These are phyloP conservation scores for Hydnomerulius pinastri DNA, from an alignment of 768 basidiomycete species.

Conservation along the genomic window DNA sequence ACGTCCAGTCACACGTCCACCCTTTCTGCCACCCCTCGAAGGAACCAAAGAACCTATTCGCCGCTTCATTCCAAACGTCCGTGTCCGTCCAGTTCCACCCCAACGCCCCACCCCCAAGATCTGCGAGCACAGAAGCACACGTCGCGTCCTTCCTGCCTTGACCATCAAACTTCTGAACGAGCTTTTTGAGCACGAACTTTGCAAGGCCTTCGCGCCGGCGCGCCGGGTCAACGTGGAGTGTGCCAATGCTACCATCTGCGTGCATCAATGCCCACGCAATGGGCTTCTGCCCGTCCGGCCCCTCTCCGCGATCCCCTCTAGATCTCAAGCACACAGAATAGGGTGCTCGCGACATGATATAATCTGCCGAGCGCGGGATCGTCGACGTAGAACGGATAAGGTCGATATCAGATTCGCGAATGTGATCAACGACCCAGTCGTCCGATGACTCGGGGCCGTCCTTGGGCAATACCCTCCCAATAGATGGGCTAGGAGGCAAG, in stretches of 20 bases:
- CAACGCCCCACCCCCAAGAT: slow-evolving; percentile 1
- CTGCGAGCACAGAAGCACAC: background rate
- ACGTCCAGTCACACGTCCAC: slow-evolving; percentile 3
- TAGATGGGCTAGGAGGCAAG: background rate
- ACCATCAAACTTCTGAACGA: background rate
- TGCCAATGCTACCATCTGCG: slow-evolving; percentile 3
- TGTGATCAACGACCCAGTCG: background rate
- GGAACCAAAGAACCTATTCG: background rate
- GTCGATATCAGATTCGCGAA: slow-evolving; percentile 7
- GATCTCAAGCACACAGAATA: slow-evolving; percentile 9
- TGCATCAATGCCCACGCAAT: slow-evolving; percentile 6
- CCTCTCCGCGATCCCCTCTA: background rate
- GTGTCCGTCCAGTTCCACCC: slow-evolving; percentile 5
- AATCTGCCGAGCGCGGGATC: slow-evolving; percentile 4
- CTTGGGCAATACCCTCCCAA: background rate
- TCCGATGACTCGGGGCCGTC: background rate
- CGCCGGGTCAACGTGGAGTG: background rate
- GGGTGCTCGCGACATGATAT: slow-evolving; percentile 1
- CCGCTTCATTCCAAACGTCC: background rate
- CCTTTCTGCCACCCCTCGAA: slow-evolving; percentile 5
- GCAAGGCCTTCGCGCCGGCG: background rate
- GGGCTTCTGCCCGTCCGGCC: background rate
- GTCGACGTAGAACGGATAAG: background rate
- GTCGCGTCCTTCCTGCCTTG: background rate
- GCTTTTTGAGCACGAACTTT: background rate